phyloP scores from a whole-genome alignment of 345 rosid species.

The Hypericum perforatum region DNA sequence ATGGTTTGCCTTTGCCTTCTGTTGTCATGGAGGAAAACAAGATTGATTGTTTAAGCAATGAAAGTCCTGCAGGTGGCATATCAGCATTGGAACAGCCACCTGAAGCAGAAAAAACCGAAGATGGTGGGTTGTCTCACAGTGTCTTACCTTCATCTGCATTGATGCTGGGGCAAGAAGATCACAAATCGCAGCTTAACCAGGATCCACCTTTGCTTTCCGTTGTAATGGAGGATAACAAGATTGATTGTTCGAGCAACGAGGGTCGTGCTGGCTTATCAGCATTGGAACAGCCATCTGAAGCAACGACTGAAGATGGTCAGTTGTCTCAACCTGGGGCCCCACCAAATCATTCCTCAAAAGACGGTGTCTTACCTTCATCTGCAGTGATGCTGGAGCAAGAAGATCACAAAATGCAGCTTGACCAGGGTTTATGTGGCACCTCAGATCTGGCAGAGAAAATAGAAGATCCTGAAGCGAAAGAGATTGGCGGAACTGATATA shows the following conservation, averaged over 20 bases:
- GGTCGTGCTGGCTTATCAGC: too few relatives aligned
- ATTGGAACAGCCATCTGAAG: too few relatives aligned
- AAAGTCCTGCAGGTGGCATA: too few relatives aligned
- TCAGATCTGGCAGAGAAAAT: neutral
- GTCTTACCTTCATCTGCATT: slow-evolving; percentile 1
- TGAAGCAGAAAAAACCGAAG: too few relatives aligned
- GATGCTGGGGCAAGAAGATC: slow-evolving; percentile 7
- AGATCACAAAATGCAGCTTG: slow-evolving; percentile 3
- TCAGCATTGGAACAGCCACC: too few relatives aligned
- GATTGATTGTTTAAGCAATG: too few relatives aligned
- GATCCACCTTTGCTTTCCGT: too few relatives aligned
- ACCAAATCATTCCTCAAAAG: neutral
- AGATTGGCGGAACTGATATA: neutral
- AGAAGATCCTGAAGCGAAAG: neutral
- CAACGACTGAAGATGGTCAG: slow-evolving; percentile 3
- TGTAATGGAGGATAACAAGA: too few relatives aligned
- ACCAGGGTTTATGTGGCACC: slow-evolving; percentile 4
- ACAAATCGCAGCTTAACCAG: slow-evolving; percentile 5
- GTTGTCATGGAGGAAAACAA: too few relatives aligned
- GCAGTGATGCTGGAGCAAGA: slow-evolving; percentile 7
- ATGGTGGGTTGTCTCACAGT: neutral
- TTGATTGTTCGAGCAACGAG: too few relatives aligned
- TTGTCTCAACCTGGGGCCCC: slow-evolving; percentile 2
- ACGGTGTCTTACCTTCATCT: slow-evolving; percentile 1
- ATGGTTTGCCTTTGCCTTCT: too few relatives aligned